Base-by-base conservation (phyloP, 768 basidiomycete genomes). In the Macrolepiota dolichaula region DNA sequence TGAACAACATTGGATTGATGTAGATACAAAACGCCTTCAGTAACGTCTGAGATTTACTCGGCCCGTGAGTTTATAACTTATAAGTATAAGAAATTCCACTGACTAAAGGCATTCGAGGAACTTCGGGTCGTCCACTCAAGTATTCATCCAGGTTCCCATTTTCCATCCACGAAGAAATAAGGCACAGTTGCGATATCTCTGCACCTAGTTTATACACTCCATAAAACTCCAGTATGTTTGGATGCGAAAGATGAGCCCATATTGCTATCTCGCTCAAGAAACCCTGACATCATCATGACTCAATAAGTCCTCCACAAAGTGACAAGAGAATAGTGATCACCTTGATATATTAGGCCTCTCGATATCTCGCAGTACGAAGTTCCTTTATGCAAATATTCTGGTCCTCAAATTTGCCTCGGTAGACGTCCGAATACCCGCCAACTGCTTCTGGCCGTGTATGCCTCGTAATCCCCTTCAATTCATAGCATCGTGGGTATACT, bases 151-250 rank as follows among this genome's bases (percentile, higher is more conserved):
- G 56, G 24, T 59, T 66, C 10, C 67, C 68, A 46, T 70, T 65
- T 15, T 53, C 57, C 29, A 65, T 64, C 65, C 65, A 70, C 4
- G 68, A 67, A 4, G 67, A 68, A 1, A 71, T 58, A 2, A 71
- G 35, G 19, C 61, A 40, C 10, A 40, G 37, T 25, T 50, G 38
- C 38, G 19, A 9, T 25, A 22, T 29, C 17, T 3, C 24, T 12
- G 3, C 55, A 9, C 50, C 49, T 24, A 64, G 42, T 13, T 64
- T 57, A 51, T 66, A 77, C 12, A 72, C 51, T 1, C 76, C 75
- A 63, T 73, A 70, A 24, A 77, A 61, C 2, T 73, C 74, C 24
- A 78, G 62, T 19, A 77, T 71, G 42, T 76, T 76, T 0, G 68
- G 66, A 57, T 78, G 77, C 0, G 57, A 64, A 9, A 77, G 53